phyloP scores from a whole-genome alignment of 495 filamentous ascomycete genomes.

The Parathielavia appendiculata region DNA sequence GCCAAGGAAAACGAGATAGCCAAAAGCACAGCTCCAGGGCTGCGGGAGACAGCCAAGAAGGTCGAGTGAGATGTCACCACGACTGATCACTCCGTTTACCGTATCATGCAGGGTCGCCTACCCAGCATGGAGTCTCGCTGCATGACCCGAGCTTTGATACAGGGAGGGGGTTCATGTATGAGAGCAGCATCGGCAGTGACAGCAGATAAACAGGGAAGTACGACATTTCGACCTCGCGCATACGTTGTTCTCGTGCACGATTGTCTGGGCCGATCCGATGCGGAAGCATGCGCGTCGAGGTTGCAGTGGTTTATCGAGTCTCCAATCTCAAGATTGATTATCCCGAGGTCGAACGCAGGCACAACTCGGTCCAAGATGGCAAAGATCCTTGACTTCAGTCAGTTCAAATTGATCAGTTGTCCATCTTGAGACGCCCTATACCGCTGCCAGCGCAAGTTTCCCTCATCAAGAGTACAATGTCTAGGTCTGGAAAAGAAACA shows the following conservation, averaged over 20 bases:
- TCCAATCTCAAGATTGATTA: not conserved
- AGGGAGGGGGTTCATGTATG: constrained; percentile 6
- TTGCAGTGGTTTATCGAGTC: not conserved
- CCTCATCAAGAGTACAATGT: constrained; percentile 15
- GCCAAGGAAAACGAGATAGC: constrained; percentile 47
- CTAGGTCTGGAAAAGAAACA: constrained; percentile 19
- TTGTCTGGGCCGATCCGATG: not conserved
- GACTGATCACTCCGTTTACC: constrained; percentile 22
- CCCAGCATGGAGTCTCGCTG: not conserved
- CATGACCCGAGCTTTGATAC: constrained; percentile 12
- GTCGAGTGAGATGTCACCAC: constrained; percentile 40
- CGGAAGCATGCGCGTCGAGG: not conserved
- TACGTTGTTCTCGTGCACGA: constrained; percentile 18
- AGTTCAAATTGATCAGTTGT: not conserved
- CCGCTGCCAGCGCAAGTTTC: not conserved
- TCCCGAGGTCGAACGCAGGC: not conserved
- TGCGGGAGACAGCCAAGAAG: constrained; percentile 53
- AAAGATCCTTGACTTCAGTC: not conserved
- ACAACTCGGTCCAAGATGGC: not conserved
- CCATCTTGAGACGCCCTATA: not conserved
- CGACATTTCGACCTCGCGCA: constrained; percentile 31
- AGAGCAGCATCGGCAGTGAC: constrained; percentile 12
- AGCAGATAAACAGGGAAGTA: constrained; percentile 21
- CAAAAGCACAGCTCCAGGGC: constrained; percentile 47
- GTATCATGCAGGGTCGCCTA: constrained; percentile 18